Conservation (phyloP, 805 yeast species). For the Diddensiella transvaalensis region DNA sequence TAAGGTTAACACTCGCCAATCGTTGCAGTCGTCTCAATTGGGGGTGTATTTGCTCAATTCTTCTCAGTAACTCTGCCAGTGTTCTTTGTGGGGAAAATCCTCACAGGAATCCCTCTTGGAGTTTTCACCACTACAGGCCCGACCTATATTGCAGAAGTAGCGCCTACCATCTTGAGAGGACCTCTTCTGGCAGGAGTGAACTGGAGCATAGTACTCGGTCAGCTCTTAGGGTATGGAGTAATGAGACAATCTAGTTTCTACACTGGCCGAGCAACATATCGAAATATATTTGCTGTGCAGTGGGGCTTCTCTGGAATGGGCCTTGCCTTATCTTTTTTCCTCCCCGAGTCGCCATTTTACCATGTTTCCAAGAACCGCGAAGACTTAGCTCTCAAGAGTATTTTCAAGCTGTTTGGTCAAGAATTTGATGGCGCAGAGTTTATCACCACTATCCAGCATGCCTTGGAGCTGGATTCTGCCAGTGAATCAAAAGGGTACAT, state of each 20-base stretch:
- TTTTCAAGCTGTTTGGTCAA: conserved; percentile 34
- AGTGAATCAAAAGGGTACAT: conserved; percentile 7
- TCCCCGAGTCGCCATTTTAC: conserved; percentile 58
- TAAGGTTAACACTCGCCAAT: too few relatives aligned
- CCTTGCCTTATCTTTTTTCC: conserved; percentile 49
- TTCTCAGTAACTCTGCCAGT: conserved; percentile 40
- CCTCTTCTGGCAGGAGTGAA: conserved; percentile 49
- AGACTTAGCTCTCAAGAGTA: conserved; percentile 41
- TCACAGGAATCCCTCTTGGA: conserved; percentile 47
- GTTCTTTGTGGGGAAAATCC: conserved; percentile 34
- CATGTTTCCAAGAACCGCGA: conserved; percentile 40
- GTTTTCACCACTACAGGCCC: conserved; percentile 47
- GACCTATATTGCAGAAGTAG: conserved; percentile 52
- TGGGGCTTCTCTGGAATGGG: conserved; percentile 35
- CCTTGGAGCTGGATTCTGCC: background rate
- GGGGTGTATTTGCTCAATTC: conserved; percentile 41
- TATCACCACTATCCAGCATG: background rate
- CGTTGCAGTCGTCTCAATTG: conserved; percentile 9
- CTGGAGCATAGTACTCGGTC: conserved; percentile 55
- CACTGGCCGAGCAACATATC: conserved; percentile 40
- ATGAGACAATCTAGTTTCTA: conserved; percentile 32
- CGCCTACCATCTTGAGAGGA: conserved; percentile 47
- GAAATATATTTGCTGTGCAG: conserved; percentile 54
- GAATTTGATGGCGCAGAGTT: background rate
- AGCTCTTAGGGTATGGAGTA: conserved; percentile 51